Conservation (phyloP, 2,329 filamentous ascomycete species). For the Penicillium decumbens region DNA sequence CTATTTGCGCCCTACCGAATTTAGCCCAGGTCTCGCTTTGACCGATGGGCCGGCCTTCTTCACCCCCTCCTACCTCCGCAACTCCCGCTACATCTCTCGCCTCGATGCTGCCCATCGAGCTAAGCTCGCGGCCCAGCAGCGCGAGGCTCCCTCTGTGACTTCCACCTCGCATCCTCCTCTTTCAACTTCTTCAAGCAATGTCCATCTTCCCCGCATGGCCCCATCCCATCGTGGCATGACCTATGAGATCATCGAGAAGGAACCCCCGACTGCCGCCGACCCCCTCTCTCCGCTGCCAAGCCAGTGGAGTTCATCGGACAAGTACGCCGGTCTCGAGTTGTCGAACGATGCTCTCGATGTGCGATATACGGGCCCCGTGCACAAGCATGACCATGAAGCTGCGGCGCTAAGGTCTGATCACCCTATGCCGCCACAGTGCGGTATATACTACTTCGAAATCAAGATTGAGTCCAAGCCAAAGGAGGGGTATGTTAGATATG, state of each 20-base stretch:
- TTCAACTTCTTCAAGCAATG: slow-evolving; percentile 55
- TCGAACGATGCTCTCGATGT: slow-evolving; percentile 69
- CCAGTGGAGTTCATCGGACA: slow-evolving; percentile 76
- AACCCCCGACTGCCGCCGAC: slow-evolving; percentile 57
- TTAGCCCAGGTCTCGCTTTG: slow-evolving; percentile 23
- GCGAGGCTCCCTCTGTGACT: slow-evolving; percentile 48
- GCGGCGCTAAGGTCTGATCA: slow-evolving; percentile 77
- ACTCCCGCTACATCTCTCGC: slow-evolving; percentile 71
- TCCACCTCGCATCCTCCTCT: slow-evolving; percentile 39
- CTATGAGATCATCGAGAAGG: slow-evolving; percentile 77
- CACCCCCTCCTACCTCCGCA: slow-evolving; percentile 74
- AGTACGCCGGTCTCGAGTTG: slow-evolving; percentile 68
- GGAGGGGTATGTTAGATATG: slow-evolving; percentile 53
- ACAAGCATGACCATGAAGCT: slow-evolving; percentile 66
- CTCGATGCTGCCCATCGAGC: slow-evolving; percentile 66
- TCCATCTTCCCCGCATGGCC: slow-evolving; percentile 55
- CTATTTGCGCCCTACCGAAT: slow-evolving; percentile 29
- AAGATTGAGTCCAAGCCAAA: slow-evolving; percentile 62
- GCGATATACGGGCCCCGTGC: slow-evolving; percentile 53
- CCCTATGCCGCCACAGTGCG: slow-evolving; percentile 81
- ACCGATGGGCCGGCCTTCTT: slow-evolving; percentile 56
- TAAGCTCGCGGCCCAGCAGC: slow-evolving; percentile 49
- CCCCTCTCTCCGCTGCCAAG: slow-evolving; percentile 67
- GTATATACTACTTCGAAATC: slow-evolving; percentile 90
- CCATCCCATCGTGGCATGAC: slow-evolving; percentile 71